Conservation (phyloP, 1,284 basidiomycete species). For the Agaricales sp. region DNA sequence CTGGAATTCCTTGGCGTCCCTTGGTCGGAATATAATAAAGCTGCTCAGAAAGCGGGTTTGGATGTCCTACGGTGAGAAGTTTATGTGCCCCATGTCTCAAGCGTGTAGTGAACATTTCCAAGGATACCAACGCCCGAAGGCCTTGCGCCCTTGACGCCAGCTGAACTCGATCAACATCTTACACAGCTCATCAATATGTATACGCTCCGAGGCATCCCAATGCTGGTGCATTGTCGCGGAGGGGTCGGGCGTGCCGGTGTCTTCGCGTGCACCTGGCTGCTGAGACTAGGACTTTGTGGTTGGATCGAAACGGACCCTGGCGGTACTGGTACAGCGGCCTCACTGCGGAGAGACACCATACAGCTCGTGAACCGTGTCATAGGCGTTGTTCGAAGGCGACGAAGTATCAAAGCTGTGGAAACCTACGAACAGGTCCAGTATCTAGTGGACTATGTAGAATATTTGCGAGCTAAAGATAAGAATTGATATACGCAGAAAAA, state of each 20-base stretch:
- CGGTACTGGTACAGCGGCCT: conserved; percentile 7
- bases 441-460: conserved; percentile 70
- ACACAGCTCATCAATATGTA: conserved; percentile 62
- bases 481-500: background rate
- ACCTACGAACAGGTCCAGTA: conserved; percentile 89
- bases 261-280: conserved; percentile 87
- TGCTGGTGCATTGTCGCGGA: conserved; percentile 90
- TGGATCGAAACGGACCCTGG: conserved; percentile 34
- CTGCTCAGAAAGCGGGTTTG: conserved; percentile 57
- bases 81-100: background rate
- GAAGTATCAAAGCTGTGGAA: conserved; percentile 84
- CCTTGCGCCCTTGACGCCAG: conserved; percentile 63
- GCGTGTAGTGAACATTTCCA: conserved; percentile 6
- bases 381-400: conserved; percentile 57
- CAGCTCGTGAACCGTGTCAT: conserved; percentile 68
- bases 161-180: conserved; percentile 63
- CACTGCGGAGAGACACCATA: conserved; percentile 37
- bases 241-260: conserved; percentile 93
- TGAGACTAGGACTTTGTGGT: conserved; percentile 84
- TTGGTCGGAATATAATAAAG: conserved; percentile 66
- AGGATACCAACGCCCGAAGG: conserved; percentile 91
- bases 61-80: conserved; percentile 53
- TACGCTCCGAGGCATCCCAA: conserved; percentile 63
- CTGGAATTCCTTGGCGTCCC: conserved; percentile 76
- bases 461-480: conserved; percentile 30